Evolutionary conservation across 306 rosid genomes (phyloP), one percentile per base, ranked within the genome.

Genomic region (Mimosa bimucronata): DNA sequence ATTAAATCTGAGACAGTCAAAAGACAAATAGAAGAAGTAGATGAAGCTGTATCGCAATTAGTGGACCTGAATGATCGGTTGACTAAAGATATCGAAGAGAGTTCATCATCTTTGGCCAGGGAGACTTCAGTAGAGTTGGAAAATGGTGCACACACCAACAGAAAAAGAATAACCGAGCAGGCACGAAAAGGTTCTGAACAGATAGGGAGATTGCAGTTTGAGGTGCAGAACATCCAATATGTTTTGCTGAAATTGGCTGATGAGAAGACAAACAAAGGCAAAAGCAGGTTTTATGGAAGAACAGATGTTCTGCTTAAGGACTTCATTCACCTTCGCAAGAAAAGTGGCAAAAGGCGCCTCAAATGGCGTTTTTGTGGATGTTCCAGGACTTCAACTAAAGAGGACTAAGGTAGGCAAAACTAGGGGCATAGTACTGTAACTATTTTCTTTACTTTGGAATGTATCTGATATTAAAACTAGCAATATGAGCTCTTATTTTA

Each of bases 121-220:
- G 86, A 74, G 64, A 73, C 77, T 58, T 80, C 90, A 0, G 71
- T 52, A 14, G 93, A 86, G 85, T 46, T 79, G 78, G 95, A 86
- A 74, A 90, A 92, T 83, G 86, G 83, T n/a, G 83, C 83, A 85
- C 87, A 79, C 21, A 31, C 60, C 13, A 64, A 78, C 48, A 71
- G 86, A 83, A 92, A 79, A 71, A 84, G 85, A 83, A 88, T 82
- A 25, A 82, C 81, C 0, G 97, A 93, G 79, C 94, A 93, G 87
- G 94, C 94, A 0, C 87, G 87, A 45, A 89, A 83, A 83, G 91
- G 80, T 55, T 87, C 97, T 0, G 97, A 93, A 74, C 88, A 90
- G 89, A 91, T 96, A 40, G 98, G 97, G 73, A 67, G 86, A 34
- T 76, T 96, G 90, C 99, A 96, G 81, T 90, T 90, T 46, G 97